Evolutionary conservation across 2,329 filamentous ascomycete species (phyloP), one percentile per base, ranked within the genome.

Genomic region (Cryphonectria carpinicola): DNA sequence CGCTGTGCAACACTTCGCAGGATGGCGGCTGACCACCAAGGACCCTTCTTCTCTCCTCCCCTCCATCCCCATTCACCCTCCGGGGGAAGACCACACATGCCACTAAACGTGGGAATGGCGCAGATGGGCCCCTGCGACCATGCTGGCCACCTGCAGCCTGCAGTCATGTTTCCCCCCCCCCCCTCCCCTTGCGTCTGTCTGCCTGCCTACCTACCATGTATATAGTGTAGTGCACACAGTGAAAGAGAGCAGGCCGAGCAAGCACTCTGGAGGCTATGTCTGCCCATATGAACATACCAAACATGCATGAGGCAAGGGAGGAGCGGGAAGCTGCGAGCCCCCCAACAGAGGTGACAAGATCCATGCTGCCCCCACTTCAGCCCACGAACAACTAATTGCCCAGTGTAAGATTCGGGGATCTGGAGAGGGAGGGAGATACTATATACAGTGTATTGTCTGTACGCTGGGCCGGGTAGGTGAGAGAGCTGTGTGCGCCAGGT

Each of bases 121-220:
- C 56, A 60, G 56, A 60, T 60, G 56, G 13, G 35, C 32, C 58
- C 32, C 58, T 61, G 58, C 28, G 25, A 37, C 58, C 58, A 39
- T 61, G 58, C 22, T 25, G 35, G 32, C 58, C 35, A n/a, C 19
- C 14, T 61, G 58, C 58, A 61, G 58, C 58, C 35, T n/a, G 35
- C 58, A 39, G 58, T 61, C 58, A 61, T n/a, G 13, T 19, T n/a
- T n/a, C n/a, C 28, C 35, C 13, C 6, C 19, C 3, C 14, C 5
- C 25, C 25, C 5, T 8, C 28, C 56, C 56, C 32, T 6, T 13
- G 52, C n/a, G 8, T 56, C 52, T 28, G 32, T 19, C 28, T 37
- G 22, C 17, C 17, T 46, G 43, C 43, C 17, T 46, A 2, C 43
- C 17, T 35, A 58, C n/a, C 32, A 19, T 35, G 28, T 39, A 39